Evolutionary conservation across 1,139 yeast genomes (phyloP), one percentile per base, ranked within the genome.

Genomic region (Yamadazyma atmosphaerica): DNA sequence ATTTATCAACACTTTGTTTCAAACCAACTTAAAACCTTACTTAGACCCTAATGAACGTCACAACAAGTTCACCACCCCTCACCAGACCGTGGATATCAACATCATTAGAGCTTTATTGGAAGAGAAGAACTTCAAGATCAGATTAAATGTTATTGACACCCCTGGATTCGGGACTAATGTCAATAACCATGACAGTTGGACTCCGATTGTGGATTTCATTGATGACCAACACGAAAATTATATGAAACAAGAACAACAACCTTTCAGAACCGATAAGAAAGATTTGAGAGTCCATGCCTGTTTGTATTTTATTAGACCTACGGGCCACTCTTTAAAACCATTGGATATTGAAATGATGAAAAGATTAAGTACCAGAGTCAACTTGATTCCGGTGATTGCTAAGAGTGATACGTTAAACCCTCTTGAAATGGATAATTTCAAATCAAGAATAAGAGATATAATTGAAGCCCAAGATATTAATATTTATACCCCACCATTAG

Each of bases 151-250:
- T 44, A 81, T 94, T 53, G 99, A 92, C 64, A 92, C 98, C 7
- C 98, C 98, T 13, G 98, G 98, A 2, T 89, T 92, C 60, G 99
- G 98, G 46, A 96, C 90, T 65, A 88, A 89, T 60, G 95, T 92
- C 54, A 86, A 92, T 72, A 92, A 92, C 67, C 81, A 77, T 54
- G 92, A 87, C 57, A 80, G 96, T 38, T 94, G 97, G 97, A 86
- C 85, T 51, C 92, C 97, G 29, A 83, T 94, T 52, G 77, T 89
- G 43, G 97, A 90, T 61, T 92, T 90, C 56, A 79, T 92, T 47
- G 98, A 92, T 63, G 98, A 92, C 65, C 98, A 92, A 71, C 97
- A 92, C 60, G 96, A 92, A 64, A 77, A 86, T 22, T 90, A 68
- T 60, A 86, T 92, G 95, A 83, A 87, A 58, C 98, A 94, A 67